These are phyloP conservation scores for Penicillium robsamsonii DNA, from an alignment of 495 filamentous ascomycete genomes.

Conservation along the genomic window DNA sequence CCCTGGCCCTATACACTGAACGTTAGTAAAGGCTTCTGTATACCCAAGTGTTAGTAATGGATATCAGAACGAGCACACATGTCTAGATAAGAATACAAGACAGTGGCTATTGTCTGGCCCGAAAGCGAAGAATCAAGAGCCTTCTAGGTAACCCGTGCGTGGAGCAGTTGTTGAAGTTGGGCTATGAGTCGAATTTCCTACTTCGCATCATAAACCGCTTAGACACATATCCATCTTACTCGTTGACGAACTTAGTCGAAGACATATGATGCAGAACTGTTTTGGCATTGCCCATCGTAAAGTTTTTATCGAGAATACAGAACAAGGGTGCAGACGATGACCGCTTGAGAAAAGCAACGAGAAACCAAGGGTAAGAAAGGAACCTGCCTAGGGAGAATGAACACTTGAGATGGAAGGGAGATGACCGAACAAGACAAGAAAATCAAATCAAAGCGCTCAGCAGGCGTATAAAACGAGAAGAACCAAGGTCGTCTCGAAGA, in stretches of 20 bases:
- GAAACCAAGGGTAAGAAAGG: slow-evolving; percentile 23
- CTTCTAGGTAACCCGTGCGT: neutral
- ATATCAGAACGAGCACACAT: neutral
- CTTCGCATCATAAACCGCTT: neutral
- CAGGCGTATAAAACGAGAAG: slow-evolving; percentile 14
- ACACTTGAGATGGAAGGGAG: slow-evolving; percentile 22
- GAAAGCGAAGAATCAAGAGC: neutral
- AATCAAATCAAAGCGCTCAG: slow-evolving; percentile 29
- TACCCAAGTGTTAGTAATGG: neutral
- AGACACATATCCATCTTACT: neutral
- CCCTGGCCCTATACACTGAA: neutral
- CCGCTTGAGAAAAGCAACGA: slow-evolving; percentile 26
- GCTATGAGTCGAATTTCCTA: neutral
- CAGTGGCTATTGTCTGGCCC: neutral
- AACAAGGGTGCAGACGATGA: slow-evolving; percentile 21
- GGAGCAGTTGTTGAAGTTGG: neutral
- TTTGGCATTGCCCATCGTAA: slow-evolving; percentile 23
- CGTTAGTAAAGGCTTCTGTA: neutral
- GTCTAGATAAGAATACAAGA: neutral
- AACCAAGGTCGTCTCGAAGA: slow-evolving; percentile 19
- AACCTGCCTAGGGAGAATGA: slow-evolving; percentile 22
- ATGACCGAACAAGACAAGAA: slow-evolving; percentile 21
- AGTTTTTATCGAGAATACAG: slow-evolving; percentile 21
- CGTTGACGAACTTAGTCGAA: neutral
- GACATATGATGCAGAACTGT: neutral